Evolutionary conservation across 2,329 filamentous ascomycete species (phyloP), one percentile per base, ranked within the genome.

Genomic region (Chrysosporium keratinophilum): DNA sequence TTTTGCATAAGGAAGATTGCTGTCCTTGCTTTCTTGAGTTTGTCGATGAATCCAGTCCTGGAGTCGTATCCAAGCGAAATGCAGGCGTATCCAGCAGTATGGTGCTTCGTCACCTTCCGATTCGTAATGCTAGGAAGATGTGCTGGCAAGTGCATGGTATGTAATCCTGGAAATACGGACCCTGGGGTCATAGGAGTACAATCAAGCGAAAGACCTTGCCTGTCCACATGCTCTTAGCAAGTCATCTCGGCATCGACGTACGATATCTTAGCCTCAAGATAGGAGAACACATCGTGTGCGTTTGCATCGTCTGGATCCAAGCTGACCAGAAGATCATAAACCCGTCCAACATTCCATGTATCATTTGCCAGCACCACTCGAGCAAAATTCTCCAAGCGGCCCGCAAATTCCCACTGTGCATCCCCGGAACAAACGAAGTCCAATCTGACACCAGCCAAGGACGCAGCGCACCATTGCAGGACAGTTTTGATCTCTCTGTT

Each of bases 381-480:
- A 15, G 45, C 33, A 37, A 41, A 45, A 20, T 15, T 12, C 12
- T 44, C 20, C 6, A 58, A 42, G 11, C 43, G 19, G 3, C 12
- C 20, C 15, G 37, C 48, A 50, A 54, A 52, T 6, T 43, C 56
- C 48, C 17, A 37, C 12, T 58, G 48, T 11, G 17, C 40, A 34
- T 52, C 48, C 10, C 43, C 47, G 17, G 43, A 41, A 45, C 45
- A 56, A 33, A 58, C 40, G 11, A 60, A 52, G 12, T 28, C 19
- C 35, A 59, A 41, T 15, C 17, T 43, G 20, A 54, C 54, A 11
- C 44, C 43, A 7, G 51, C 57, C 44, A 58, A 52, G 14, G 50
- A 59, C 12, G 58, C 57, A 19, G 51, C 57, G 39, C 50, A 52
- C 54, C 54, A 59, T 20, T 56, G 51, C 37, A 60, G 48, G n/a